phyloP scores from a whole-genome alignment of 306 rosid species.

The Vigna mungo region DNA sequence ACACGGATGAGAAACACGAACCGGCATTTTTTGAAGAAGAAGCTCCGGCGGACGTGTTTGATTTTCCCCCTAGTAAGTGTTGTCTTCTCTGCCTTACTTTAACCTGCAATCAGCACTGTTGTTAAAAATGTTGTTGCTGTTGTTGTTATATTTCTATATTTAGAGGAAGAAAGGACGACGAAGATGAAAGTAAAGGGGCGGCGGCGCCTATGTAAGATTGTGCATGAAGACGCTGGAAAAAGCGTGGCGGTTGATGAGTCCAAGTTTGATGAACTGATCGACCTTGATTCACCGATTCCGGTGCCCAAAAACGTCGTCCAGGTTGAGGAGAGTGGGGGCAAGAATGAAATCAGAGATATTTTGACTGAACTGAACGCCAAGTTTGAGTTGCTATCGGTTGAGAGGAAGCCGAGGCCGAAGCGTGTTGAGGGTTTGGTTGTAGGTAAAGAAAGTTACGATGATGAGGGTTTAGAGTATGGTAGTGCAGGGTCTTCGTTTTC shows the following conservation, averaged over 20 bases:
- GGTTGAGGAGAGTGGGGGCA: conserved; percentile 49
- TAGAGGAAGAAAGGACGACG: conserved; percentile 53
- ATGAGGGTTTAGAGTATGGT: conserved; percentile 50
- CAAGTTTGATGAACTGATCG: conserved; percentile 48
- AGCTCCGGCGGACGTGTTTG: conserved; percentile 26
- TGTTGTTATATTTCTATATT: neutral
- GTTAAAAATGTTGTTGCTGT: neutral
- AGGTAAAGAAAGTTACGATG: conserved; percentile 44
- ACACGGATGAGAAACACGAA: conserved; percentile 27
- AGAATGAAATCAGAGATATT: conserved; percentile 80
- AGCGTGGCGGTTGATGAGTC: conserved; percentile 48
- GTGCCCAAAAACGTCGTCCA: conserved; percentile 25
- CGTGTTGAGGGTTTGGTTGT: conserved; percentile 37
- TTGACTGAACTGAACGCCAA: conserved; percentile 71
- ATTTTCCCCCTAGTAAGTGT: conserved; percentile 46
- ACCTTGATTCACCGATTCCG: conserved; percentile 63
- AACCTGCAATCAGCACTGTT: neutral
- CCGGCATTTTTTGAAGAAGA: conserved; percentile 39
- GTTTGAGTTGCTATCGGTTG: conserved; percentile 76
- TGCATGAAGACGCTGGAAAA: conserved; percentile 41
- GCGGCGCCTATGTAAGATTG: conserved; percentile 84
- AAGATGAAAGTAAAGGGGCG: conserved; percentile 78
- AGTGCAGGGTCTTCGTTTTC: conserved; percentile 72
- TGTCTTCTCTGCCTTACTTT: neutral
- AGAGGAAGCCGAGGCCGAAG: conserved; percentile 55